Base-by-base conservation (phyloP, 805 yeast genomes). In the Hanseniaspora vineae region DNA sequence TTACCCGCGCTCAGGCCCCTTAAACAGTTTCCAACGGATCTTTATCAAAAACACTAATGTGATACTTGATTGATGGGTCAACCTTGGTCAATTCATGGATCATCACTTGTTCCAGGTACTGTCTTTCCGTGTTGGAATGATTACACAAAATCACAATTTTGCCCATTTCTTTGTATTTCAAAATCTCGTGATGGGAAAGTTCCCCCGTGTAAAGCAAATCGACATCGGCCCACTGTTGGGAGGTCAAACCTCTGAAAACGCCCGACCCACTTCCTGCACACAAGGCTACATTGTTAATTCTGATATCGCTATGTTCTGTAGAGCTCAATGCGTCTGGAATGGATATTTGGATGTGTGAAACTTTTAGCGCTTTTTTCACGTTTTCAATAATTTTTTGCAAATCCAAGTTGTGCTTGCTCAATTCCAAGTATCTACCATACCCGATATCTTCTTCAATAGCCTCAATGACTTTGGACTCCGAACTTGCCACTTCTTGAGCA, bases 201-300 rank as follows among this genome's bases (percentile, higher is more conserved):
- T 92, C 99, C 1, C 99, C 99, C 0, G 98, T 89, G 57, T 79
- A 76, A 60, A 75, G 83, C 40, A 88, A 68, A 56, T 92, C 97
- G 2, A 73, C 71, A 0, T 80, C 80, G 45, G 70, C 69, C 3
- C 47, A 51, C 10, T 62, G 57, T 6, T 68, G 64, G 35, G 65
- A 59, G 59, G 82, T 73, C 1, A 84, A 77, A 0, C 75, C 68
- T 9, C 76, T 49, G 64, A 87, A 80, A 1, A 89, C 86, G 1
- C 81, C 72, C 2, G 84, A 81, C 0, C 98, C 97, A 1, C 96
- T 84, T 0, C 99, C 99, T 3, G 98, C 97, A 65, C 99, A 92
- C 14, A 92, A 62, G 0, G 97, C 97, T 19, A 88, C 68, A 0
- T 76, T 72, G 20, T 61, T 64, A 46, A 87, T 71, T 2, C 53